Percentiles rank a stretch among this genome's conserved stretches.
Conservation (phyloP, 202 grass and related monocot species). For the Bolboschoenoplectus hybrid region DNA sequence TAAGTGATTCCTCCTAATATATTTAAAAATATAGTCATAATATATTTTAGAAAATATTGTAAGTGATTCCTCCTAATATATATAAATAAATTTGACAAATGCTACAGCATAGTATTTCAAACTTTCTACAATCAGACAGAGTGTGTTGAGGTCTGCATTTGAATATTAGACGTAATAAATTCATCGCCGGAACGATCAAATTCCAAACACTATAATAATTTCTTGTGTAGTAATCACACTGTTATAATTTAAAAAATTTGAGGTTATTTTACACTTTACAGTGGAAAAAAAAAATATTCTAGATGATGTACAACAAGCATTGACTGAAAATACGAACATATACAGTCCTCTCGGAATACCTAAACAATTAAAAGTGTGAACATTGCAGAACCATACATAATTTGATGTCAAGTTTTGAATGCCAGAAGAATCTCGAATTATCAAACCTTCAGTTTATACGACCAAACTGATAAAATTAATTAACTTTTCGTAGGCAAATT, state of each 20-base stretch:
- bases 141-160: too few relatives aligned
- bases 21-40: too few relatives aligned
- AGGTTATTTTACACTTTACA: too few relatives aligned
- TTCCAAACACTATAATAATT: not conserved
- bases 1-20: too few relatives aligned
- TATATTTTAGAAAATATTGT: too few relatives aligned
- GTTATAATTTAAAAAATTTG: too few relatives aligned
- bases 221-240: not conserved
- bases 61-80: too few relatives aligned
- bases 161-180: too few relatives aligned
- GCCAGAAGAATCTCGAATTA: too few relatives aligned
- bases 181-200: not conserved
- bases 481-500: not conserved
- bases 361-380: not conserved
- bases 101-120: not conserved
- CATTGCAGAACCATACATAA: not conserved
- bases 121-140: not conserved
- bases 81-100: not conserved
- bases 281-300: too few relatives aligned
- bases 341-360: not conserved
- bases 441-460: too few relatives aligned
- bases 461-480: not conserved
- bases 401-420: not conserved
- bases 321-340: not conserved
- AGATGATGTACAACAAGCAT: too few relatives aligned